A percentile compares a stretch with the other conserved stretches of the same genome.
These are phyloP conservation scores for Babjeviella inositovora DNA, from an alignment of 805 yeast species.

Conservation along the genomic window DNA sequence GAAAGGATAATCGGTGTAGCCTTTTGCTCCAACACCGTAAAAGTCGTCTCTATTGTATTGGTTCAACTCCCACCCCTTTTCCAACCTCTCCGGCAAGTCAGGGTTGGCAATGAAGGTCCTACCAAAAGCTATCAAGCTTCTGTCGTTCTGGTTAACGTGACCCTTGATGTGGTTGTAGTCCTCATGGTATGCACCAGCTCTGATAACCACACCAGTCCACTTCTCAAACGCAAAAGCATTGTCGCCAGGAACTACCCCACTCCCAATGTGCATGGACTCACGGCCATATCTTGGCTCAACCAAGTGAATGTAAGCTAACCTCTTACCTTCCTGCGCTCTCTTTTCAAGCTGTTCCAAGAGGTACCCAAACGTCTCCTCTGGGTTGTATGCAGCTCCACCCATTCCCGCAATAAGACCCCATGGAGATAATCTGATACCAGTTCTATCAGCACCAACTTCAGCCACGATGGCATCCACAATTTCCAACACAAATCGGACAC, in stretches of 20 bases:
- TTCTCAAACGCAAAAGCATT: slow-evolving; percentile 22
- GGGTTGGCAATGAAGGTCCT: slow-evolving; percentile 39
- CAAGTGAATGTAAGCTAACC: slow-evolving; percentile 17
- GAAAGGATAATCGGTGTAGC: slow-evolving; percentile 31
- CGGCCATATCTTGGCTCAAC: slow-evolving; percentile 19
- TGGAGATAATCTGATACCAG: slow-evolving; percentile 34
- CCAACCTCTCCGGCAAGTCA: slow-evolving; percentile 28
- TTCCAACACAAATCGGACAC: slow-evolving; percentile 32
- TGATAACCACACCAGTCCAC: slow-evolving; percentile 26
- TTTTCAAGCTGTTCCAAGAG: slow-evolving; percentile 19
- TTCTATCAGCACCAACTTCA: slow-evolving; percentile 32
- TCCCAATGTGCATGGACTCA: slow-evolving; percentile 5
- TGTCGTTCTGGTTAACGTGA: slow-evolving; percentile 5
- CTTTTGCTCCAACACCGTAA: slow-evolving; percentile 18
- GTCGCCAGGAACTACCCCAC: slow-evolving; percentile 10
- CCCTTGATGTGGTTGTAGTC: slow-evolving; percentile 8
- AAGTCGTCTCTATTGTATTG: slow-evolving; percentile 30
- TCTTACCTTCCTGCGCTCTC: slow-evolving; percentile 11
- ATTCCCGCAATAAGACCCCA: slow-evolving; percentile 18
- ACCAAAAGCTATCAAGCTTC: slow-evolving; percentile 21
- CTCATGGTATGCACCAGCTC: slow-evolving; percentile 16
- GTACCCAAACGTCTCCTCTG: slow-evolving; percentile 18
- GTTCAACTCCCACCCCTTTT: slow-evolving; percentile 19
- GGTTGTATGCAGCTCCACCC: slow-evolving; percentile 11
- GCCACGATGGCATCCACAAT: slow-evolving; percentile 30